Evolutionary conservation across 257 asterid genomes (phyloP), one percentile per base, ranked within the genome.

Genomic region (Jaltomata sinuosa): DNA sequence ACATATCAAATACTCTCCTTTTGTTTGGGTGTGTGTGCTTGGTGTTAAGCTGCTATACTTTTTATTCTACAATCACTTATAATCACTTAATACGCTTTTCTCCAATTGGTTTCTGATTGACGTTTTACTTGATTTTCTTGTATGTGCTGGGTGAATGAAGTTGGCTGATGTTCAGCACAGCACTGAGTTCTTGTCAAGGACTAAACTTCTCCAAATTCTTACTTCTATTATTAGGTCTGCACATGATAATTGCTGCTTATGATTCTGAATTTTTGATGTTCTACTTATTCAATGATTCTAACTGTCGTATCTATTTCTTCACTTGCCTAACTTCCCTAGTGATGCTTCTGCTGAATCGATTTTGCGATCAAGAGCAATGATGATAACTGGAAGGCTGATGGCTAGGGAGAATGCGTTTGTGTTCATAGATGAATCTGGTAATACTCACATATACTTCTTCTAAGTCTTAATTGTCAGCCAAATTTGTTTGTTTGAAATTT

Each of bases 321-420:
- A 40, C 40, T 22, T 84, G 85, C 84, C 18, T 40, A 16, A 83
- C 55, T 81, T 86, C 57, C 54, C 62, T 81, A 95, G 98, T 91
- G 88, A 89, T 91, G 93, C 72, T 81, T 90, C 94, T 62, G 88
- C 97, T 57, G 98, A 94, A 19, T 89, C 98, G 81, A 89, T 92
- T 68, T 89, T 94, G 87, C 92, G 98, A 90, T 94, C 98, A 68
- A 93, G 99, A 89, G 93, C 98, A 78, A 91, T 95, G 98, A 88
- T 90, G 96, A 93, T 94, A 88, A 88, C 94, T 77, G 99, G 99
- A 82, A 94, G 99, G 91, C 90, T 96, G 87, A 90, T 96, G 85
- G 94, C 98, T 79, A 93, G 87, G 88, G 97, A 92, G 85, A 93
- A 92, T 86, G 96, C 95, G 38, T 92, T 93, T 87, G 87, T 88